phyloP scores from a whole-genome alignment of 345 rosid species.

The Syzygium oleosum region DNA sequence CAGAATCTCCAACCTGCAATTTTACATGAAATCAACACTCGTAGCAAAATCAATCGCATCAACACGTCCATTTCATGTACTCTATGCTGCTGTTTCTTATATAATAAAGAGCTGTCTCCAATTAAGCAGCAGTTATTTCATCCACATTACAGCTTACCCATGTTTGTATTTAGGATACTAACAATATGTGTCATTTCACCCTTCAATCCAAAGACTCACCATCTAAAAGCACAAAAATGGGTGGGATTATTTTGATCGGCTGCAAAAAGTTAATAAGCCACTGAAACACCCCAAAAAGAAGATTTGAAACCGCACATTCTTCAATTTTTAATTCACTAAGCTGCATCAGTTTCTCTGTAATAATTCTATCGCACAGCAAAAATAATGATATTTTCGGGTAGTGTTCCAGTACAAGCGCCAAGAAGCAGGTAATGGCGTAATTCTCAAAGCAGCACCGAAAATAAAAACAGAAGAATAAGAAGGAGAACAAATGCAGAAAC shows the following conservation, averaged over 20 bases:
- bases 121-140: neutral
- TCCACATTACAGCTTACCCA: neutral
- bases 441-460: neutral
- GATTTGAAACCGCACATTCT: neutral
- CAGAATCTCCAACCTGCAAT: slow-evolving; percentile 85
- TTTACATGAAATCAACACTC: neutral
- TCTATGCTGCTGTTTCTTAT: neutral
- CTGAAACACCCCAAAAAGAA: neutral
- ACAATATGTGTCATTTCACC: neutral
- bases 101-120: neutral
- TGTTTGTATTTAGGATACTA: neutral
- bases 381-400: neutral
- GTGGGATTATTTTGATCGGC: neutral
- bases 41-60: neutral
- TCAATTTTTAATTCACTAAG: neutral
- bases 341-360: neutral
- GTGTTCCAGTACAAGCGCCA: neutral
- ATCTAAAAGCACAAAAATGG: neutral
- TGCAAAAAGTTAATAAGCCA: neutral
- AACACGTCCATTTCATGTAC: neutral
- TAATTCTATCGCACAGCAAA: neutral
- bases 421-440: neutral
- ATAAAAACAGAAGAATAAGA: neutral
- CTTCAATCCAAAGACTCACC: neutral
- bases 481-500: neutral